Evolutionary conservation across 345 rosid genomes (phyloP), one percentile per base, ranked within the genome.

Genomic region (Arabis hirsuta): DNA sequence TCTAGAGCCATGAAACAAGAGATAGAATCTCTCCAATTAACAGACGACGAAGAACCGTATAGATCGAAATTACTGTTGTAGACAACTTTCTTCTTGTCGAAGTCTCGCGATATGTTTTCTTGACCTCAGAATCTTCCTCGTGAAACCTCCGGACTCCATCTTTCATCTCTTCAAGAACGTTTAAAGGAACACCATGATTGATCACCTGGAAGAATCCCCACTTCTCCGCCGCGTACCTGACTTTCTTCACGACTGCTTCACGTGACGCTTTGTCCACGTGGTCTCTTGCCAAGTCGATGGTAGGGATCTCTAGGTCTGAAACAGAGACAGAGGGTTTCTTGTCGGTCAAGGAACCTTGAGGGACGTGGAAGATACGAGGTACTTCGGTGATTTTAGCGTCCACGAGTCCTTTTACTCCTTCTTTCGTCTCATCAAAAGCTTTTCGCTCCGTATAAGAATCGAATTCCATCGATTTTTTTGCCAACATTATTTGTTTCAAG

Each of bases 11-110:
- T 60, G 46, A 46, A 16, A 54, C 86, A 83, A 62, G 36, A 20
- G n/a, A 82, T 45, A 0, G 85, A 13, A 67, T 85, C 92, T 43
- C 87, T 87, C 92, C 89, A 83, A 5, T 54, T 74, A 31, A 73
- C 74, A 7, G 84, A 77, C 0, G 81, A 65, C 0, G 77, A 45
- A 13, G 84, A 57, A 11, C 29, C 55, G 64, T 77, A 74, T 10
- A 84, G 67, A 68, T 83, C 85, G 7, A 85, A 77, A 45, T 82
- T 84, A 19, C 80, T 80, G 6, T 76, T 76, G 50, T 72, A 83
- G 1, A 34, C 22, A 42, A 80, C 73, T 58, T 60, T 77, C 24
- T 69, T 72, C 1, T 0, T 29, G 57, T 8, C 9, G 54, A 12
- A 27, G 56, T 69, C 79, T 1, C 69, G 79, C 1, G 65, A 68